Percentiles rank a stretch among this genome's conserved stretches.
Conservation (phyloP, 352 stramenopile species). For the Globisporangium barbulae region DNA sequence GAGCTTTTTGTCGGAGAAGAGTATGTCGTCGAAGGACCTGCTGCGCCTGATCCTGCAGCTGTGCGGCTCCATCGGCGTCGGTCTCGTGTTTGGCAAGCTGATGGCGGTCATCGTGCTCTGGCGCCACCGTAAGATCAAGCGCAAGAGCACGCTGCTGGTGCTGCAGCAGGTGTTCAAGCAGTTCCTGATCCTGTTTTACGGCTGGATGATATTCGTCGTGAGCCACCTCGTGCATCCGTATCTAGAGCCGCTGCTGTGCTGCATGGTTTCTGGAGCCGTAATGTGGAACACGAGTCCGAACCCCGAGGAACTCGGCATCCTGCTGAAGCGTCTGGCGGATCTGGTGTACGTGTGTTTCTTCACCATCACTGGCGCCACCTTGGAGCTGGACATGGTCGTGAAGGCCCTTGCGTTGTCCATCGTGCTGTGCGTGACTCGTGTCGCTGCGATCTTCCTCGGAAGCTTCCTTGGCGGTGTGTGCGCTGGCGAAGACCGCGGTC, state of each 20-base stretch:
- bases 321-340: constrained; percentile 52
- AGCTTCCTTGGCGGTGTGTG: constrained; percentile 47
- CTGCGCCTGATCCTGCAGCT: constrained; percentile 36
- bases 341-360: constrained; percentile 77
- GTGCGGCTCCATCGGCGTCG: constrained; percentile 45
- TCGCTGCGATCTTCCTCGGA: constrained; percentile 57
- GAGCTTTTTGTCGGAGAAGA: constrained; percentile 53
- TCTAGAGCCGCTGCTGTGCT: constrained; percentile 59
- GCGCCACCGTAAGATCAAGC: constrained; percentile 44
- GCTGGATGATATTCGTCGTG: constrained; percentile 56
- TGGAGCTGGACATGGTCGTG: constrained; percentile 63
- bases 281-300: constrained; percentile 65
- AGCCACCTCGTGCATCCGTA: constrained; percentile 63
- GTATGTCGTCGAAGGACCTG: constrained; percentile 32
- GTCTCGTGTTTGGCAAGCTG: constrained; percentile 47
- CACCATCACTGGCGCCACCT: constrained; percentile 60
- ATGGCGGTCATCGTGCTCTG: constrained; percentile 55
- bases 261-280: constrained; percentile 60
- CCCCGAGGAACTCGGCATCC: constrained; percentile 46
- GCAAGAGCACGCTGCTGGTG: constrained; percentile 42
- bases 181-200: constrained; percentile 54
- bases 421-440: constrained; percentile 47
- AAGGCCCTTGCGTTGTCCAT: constrained; percentile 54
- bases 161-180: constrained; percentile 49
- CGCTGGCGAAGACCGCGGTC: constrained; percentile 38